A percentile compares a stretch with the other conserved stretches of the same genome.
phyloP scores from a whole-genome alignment of 2,329 filamentous ascomycete species.

The Penicillium sp. region DNA sequence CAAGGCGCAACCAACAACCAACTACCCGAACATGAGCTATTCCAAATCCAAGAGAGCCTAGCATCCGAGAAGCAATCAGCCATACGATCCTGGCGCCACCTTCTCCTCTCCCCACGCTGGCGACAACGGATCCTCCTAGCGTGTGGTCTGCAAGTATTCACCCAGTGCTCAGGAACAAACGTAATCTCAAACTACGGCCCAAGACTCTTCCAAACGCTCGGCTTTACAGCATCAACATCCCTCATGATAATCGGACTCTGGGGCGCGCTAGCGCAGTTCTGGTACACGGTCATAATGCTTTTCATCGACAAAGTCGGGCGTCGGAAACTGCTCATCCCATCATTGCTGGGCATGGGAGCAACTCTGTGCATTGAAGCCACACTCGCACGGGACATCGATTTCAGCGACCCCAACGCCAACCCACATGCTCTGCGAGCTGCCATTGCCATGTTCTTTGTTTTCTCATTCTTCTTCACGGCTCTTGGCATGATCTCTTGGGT shows the following conservation, averaged over 20 bases:
- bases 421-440: slow-evolving; percentile 44
- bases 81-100: slow-evolving; percentile 41
- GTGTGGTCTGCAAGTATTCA: slow-evolving; percentile 52
- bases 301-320: slow-evolving; percentile 51
- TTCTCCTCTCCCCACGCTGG: slow-evolving; percentile 47
- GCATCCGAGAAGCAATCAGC: slow-evolving; percentile 37
- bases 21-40: slow-evolving; percentile 44
- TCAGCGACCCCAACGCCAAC: slow-evolving; percentile 29
- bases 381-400: slow-evolving; percentile 40
- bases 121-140: slow-evolving; percentile 50
- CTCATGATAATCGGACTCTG: slow-evolving; percentile 55
- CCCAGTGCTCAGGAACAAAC: slow-evolving; percentile 50
- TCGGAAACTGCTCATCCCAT: slow-evolving; percentile 51
- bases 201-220: slow-evolving; percentile 47
- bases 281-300: slow-evolving; percentile 49
- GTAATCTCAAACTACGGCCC: slow-evolving; percentile 49
- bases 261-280: slow-evolving; percentile 51
- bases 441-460: slow-evolving; percentile 51
- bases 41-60: slow-evolving; percentile 44
- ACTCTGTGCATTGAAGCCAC: slow-evolving; percentile 44
- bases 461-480: slow-evolving; percentile 47
- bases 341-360: slow-evolving; percentile 45
- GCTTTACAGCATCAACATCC: slow-evolving; percentile 46
- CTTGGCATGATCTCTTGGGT: slow-evolving; percentile 51
- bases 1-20: slow-evolving; percentile 31